These are phyloP conservation scores for Colletotrichum siamense DNA, from an alignment of 2,329 filamentous ascomycete genomes.

Conservation along the genomic window DNA sequence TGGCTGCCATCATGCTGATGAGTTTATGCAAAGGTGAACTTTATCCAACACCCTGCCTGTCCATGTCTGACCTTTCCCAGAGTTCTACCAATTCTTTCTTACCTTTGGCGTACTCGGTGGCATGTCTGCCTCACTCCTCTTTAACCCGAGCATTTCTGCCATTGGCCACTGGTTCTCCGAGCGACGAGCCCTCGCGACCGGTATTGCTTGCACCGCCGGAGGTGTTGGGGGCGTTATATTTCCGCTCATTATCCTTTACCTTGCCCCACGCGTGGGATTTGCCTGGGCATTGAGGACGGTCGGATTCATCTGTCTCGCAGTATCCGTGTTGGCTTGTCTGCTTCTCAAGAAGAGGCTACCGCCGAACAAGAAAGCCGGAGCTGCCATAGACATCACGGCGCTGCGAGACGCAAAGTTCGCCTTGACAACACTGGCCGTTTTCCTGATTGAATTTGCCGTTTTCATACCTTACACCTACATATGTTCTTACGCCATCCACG, in stretches of 20 bases:
- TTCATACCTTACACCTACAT: slow-evolving; percentile 75
- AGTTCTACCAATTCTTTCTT: slow-evolving; percentile 76
- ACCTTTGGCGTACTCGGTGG: slow-evolving; percentile 72
- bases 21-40: slow-evolving; percentile 58
- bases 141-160: slow-evolving; percentile 70
- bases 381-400: slow-evolving; percentile 54
- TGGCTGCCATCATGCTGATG: slow-evolving; percentile 61
- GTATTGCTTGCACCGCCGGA: slow-evolving; percentile 71
- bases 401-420: slow-evolving; percentile 56
- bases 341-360: slow-evolving; percentile 51
- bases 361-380: slow-evolving; percentile 46
- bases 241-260: slow-evolving; percentile 33
- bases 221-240: slow-evolving; percentile 64
- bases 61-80: slow-evolving; percentile 21
- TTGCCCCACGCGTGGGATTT: slow-evolving; percentile 33
- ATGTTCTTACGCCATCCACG: slow-evolving; percentile 64
- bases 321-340: slow-evolving; percentile 31
- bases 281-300: slow-evolving; percentile 35
- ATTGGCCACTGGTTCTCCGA: slow-evolving; percentile 73
- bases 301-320: slow-evolving; percentile 29
- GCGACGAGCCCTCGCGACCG: slow-evolving; percentile 71
- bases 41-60: neutral
- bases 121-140: slow-evolving; percentile 69
- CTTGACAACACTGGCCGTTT: slow-evolving; percentile 58
- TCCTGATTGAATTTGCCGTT: slow-evolving; percentile 65